Conservation (phyloP, 768 basidiomycete genomes). For the Agrocybe chaxingu region DNA sequence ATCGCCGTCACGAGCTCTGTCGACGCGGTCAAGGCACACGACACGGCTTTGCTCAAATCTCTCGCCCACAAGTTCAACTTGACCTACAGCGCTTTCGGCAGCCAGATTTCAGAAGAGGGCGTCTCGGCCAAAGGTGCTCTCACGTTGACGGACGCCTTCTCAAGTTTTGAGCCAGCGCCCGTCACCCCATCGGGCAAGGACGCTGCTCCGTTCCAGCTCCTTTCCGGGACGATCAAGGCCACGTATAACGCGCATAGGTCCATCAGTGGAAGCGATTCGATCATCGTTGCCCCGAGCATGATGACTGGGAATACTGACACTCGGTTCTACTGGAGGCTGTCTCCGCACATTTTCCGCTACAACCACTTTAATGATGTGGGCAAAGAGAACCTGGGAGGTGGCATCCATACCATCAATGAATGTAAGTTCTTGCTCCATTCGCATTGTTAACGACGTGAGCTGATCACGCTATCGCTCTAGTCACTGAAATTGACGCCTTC, state of each 20-base stretch:
- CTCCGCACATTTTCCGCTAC: conserved; percentile 69
- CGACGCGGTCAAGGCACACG: conserved; percentile 39
- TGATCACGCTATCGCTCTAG: conserved; percentile 26
- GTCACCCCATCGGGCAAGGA: conserved; percentile 48
- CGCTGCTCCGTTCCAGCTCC: conserved; percentile 44
- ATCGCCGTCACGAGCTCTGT: conserved; percentile 51
- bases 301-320: conserved; percentile 65
- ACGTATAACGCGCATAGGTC: conserved; percentile 50
- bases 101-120: conserved; percentile 28
- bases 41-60: conserved; percentile 39
- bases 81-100: conserved; percentile 57
- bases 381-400: conserved; percentile 26
- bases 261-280: conserved; percentile 27
- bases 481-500: conserved; percentile 44
- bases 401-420: conserved; percentile 74
- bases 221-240: conserved; percentile 66
- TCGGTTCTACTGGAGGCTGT: conserved; percentile 54
- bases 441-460: conserved; percentile 7
- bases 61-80: conserved; percentile 55
- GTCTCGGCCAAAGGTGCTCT: conserved; percentile 41
- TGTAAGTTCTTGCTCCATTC: conserved; percentile 32
- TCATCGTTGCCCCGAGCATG: conserved; percentile 51
- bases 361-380: conserved; percentile 38
- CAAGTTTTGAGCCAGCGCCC: conserved; percentile 64
- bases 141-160: conserved; percentile 47